Conservation (phyloP, 371 early-diverging fungal species). For the Actinomortierella ambigua region DNA sequence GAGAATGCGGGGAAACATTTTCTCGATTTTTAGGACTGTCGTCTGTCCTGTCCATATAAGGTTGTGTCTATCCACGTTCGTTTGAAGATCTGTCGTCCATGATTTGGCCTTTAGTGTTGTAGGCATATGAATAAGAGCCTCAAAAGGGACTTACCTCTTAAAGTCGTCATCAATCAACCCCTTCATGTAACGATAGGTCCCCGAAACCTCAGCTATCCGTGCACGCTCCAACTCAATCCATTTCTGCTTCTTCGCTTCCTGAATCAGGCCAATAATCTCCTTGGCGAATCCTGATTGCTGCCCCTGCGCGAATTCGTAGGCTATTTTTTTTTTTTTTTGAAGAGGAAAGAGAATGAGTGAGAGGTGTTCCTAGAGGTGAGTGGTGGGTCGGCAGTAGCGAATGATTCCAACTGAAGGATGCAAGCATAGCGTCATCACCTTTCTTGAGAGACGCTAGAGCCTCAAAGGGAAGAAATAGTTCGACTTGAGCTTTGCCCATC, state of each 20-base stretch:
- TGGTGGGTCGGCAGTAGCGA: no score
- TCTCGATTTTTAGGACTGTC: no score
- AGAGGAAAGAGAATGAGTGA: not conserved
- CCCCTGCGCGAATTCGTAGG: conserved; percentile 37
- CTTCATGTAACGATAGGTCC: conserved; percentile 65
- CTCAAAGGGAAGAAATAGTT: conserved; percentile 28
- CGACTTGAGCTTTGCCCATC: conserved; percentile 42
- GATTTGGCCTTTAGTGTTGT: no score
- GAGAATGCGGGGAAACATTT: no score
- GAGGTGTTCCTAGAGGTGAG: no score
- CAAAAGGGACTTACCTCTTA: conserved; percentile 15
- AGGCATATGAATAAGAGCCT: no score
- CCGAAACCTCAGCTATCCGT: conserved; percentile 63
- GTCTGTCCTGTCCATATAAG: no score
- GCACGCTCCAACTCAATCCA: conserved; percentile 71
- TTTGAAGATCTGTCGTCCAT: no score
- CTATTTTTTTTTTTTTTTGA: no score
- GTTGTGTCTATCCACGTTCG: no score
- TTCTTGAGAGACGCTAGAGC: conserved; percentile 27
- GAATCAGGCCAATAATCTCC: conserved; percentile 27
- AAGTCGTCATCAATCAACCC: conserved; percentile 61
- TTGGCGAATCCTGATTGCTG: conserved; percentile 29
- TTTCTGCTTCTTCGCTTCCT: conserved; percentile 46
- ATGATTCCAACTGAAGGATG: no score
- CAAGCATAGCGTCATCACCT: conserved; percentile 11